Evolutionary conservation across 257 asterid genomes (phyloP).

Genomic region (Primulina eburnea): DNA sequence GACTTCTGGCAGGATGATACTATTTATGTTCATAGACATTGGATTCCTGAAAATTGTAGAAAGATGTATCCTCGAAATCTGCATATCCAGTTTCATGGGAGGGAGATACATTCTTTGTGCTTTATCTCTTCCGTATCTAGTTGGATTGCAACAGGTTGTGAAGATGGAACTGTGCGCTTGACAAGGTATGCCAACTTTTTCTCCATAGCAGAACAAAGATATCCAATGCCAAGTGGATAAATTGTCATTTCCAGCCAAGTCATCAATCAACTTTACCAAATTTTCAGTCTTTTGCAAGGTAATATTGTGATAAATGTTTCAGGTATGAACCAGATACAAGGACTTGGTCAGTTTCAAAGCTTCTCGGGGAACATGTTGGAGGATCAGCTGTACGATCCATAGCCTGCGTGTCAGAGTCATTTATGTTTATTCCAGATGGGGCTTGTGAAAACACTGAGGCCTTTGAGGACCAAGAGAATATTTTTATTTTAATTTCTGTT

Average conservation of each 20-base stretch:
- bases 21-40: conserved; percentile 61
- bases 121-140: conserved; percentile 48
- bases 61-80: conserved; percentile 71
- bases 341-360: conserved; percentile 75
- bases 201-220: conserved; percentile 18
- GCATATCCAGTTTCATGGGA: conserved; percentile 94
- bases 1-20: conserved; percentile 63
- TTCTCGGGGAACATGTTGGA: conserved; percentile 92
- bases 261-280: conserved; percentile 5
- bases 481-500: conserved; percentile 71
- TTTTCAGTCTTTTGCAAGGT: conserved; percentile 8
- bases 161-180: conserved; percentile 96
- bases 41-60: conserved; percentile 57
- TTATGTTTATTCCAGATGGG: conserved; percentile 40
- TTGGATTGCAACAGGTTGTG: conserved; percentile 95
- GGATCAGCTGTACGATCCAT: conserved; percentile 96
- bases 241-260: not conserved
- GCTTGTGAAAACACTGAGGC: conserved; percentile 31
- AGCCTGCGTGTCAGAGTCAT: conserved; percentile 60
- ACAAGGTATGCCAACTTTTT: conserved; percentile 54
- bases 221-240: conserved; percentile 15
- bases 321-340: conserved; percentile 60
- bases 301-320: conserved; percentile 32
- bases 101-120: conserved; percentile 87
- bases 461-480: conserved; percentile 41